Evolutionary conservation across 352 stramenopile species (phyloP), one percentile per base, ranked within the genome.

Genomic region (Pythium periplocum): DNA sequence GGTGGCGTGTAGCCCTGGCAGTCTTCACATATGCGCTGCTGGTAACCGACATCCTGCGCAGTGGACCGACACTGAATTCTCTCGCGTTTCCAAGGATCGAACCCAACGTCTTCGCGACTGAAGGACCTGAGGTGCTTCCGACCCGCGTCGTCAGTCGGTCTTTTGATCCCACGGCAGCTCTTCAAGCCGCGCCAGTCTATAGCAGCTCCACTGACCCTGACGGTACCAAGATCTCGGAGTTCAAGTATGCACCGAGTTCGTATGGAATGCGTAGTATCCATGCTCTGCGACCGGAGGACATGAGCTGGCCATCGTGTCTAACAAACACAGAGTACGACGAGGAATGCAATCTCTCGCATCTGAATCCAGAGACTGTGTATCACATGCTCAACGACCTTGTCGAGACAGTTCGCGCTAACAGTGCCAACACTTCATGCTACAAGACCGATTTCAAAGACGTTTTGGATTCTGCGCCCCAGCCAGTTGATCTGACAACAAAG

Each of bases 1-100:
- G 45, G 5, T 61, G 59, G 59, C 60, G 54, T 6, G 49, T 67
- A 10, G 45, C 32, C 3, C 51, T 64, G 10, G 56, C 61, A 2
- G 6, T 64, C 26, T 43, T 68, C n/a, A 47, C 45, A 7, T 68
- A 68, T 50, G 7, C 46, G 46, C 47, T 68, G 32, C 55, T 64
- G 4, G 35, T 68, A n/a, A 58, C 61, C 4, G 61, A 68, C 43
- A 50, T 68, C 0, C 41, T 45, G 12, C 55, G 61, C 34, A 64
- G 55, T 10, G 51, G 52, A 33, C 45, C 61, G n/a, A 60, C 38
- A n/a, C 55, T 68, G 40, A 55, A 55, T 11, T 33, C 52, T 12
- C 51, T 68, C n/a, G 43, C n/a, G 6, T 63, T 58, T 40, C 55
- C 55, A 10, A 61, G 45, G 11, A 63, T 68, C 33, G 61, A 68